Base-by-base conservation (phyloP, 306 rosid species). In the Cicer cuneatum region DNA sequence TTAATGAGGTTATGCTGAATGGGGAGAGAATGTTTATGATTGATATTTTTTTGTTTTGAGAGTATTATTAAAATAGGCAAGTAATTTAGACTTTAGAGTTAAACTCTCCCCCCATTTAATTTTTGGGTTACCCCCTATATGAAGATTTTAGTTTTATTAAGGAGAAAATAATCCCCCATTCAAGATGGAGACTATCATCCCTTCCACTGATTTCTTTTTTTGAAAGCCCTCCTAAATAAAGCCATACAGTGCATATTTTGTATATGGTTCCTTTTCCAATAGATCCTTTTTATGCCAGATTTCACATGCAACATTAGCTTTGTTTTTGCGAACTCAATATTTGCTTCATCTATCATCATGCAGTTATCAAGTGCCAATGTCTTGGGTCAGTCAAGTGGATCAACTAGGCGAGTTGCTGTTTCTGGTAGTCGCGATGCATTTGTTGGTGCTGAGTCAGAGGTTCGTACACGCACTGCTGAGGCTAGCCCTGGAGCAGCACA, bases 391-490 rank as follows among this genome's bases (percentile, higher is more conserved):
- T 83, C 98, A 16, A 82, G 92, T 79, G 98, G 96, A 73, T 88
- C 96, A 72, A 81, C 93, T n/a, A 88, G 97, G 86, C 92, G 93
- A 52, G 93, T 84, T 54, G 96, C 90, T 64, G 89, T 83, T 76
- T 87, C 98, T 61, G 53, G 93, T 85, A 85, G 93, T 69, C 89
- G 93, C 2, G 95, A 93, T 14, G 92, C 94, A 57, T 86, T 84
- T 66, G 77, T 75, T 65, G 87, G 89, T 71, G 83, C 89, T n/a
- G 98, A 93, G 74, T 85, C 91, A 24, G 96, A 93, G 60, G 69
- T 82, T 19, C 96, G 92, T 13, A 48, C 87, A 1, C 92, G 85
- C 6, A 78, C 96, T 14, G 81, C 86, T 1, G 95, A 90, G 69
- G 90, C 90, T 29, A 93, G 90, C 81, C 87, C 96, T 66, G 94